Base-by-base conservation (phyloP, 805 yeast species). In the Kuraishia ogatae region DNA sequence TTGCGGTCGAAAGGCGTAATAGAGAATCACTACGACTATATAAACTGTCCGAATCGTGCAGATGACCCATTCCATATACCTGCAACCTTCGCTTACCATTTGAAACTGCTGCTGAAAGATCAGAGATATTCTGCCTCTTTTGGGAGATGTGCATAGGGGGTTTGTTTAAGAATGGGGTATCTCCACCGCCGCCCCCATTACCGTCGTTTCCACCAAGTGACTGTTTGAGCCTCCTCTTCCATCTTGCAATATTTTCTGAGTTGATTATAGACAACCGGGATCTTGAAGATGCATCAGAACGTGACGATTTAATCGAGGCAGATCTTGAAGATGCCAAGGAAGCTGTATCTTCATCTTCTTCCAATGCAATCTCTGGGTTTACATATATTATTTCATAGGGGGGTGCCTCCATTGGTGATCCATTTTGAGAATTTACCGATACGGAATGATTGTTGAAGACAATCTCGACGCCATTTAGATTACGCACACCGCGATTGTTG, bases 151-250 rank as follows among this genome's bases (percentile, higher is more conserved):
- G 43, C 15, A 35, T 3, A 5, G 43, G 13, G n/a, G 43, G 13
- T 8, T 10, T 35, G 13, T 35, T 17, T 35, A 17, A 7, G n/a
- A 35, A 8, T 35, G 43, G 2, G 43, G 17, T 4, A 35, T 35
- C 4, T 35, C 43, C 17, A 35, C 43, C 11, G 35, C 35, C 35
- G 11, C 11, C 11, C 10, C 35, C 35, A 11, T 28, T 35, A 15
- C 43, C 13, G 17, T 35, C 4, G 13, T 35, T 35, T 13, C 43
- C 19, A 17, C 2, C 48, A 46, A 26, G 17, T 19, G 26, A 50
- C n/a, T 55, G 56, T n/a, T 58, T 50, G 35, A 23, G n/a, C 19
- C 50, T 11, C n/a, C 17, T 22, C 24, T 21, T 48, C 28, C 50
- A 23, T 48, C 21, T 22, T 17, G 17, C 26, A 21, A 48, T 22